Evolutionary conservation across 345 rosid species (phyloP).

Genomic region (Syzygium aromaticum): DNA sequence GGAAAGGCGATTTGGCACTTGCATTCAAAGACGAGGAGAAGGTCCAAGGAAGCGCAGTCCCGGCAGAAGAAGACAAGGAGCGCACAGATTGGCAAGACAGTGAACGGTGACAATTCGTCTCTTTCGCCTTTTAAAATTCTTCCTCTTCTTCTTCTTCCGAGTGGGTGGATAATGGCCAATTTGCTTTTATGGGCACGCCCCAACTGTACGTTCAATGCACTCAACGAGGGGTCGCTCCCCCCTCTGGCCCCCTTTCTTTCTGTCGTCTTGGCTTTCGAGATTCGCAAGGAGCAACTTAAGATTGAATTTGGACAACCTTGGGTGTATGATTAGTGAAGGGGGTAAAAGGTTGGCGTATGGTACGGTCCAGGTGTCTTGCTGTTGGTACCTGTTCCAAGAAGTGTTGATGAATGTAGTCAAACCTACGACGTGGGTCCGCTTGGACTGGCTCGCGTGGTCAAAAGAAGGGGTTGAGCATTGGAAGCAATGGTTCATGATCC

Average conservation of each 20-base stretch:
- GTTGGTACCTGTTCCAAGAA: not conserved
- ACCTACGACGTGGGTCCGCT: not conserved
- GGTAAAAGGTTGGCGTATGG: not conserved
- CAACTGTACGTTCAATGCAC: not conserved
- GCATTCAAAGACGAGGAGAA: not conserved
- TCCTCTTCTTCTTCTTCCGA: not conserved
- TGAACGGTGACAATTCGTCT: not conserved
- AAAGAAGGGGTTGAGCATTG: not conserved
- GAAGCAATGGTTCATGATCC: not conserved
- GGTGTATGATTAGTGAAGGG: not conserved
- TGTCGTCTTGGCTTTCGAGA: not conserved
- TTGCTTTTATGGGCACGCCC: not conserved
- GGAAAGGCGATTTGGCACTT: not conserved
- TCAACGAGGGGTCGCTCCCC: not conserved
- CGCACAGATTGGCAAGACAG: not conserved
- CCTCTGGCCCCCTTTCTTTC: not conserved
- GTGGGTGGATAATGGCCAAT: not conserved
- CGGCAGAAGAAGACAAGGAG: not conserved
- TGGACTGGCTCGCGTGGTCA: not conserved
- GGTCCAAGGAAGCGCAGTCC: not conserved
- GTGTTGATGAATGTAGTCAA: not conserved
- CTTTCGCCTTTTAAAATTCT: not conserved
- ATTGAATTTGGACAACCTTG: not conserved
- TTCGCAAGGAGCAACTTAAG: not conserved
- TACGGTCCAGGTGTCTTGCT: not conserved